Conservation (phyloP, 164 flowering plant species). For the Tinospora cordifolia region DNA sequence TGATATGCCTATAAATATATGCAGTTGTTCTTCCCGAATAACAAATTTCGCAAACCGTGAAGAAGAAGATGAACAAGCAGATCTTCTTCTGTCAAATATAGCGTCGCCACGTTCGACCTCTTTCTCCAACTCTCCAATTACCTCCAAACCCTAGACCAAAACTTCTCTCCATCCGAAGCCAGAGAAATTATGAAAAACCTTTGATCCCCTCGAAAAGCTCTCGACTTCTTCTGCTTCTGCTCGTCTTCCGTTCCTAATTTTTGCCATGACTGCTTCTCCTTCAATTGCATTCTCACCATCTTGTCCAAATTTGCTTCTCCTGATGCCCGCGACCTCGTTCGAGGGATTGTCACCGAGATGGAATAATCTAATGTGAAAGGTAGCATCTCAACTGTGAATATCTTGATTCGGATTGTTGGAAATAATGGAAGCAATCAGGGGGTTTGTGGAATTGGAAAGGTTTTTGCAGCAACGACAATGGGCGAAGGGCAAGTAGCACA, state of each 20-base stretch:
- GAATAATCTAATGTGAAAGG: conserved; percentile 38
- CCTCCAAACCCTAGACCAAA: conserved; percentile 59
- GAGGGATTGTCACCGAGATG: conserved; percentile 48
- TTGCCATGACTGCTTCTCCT: conserved; percentile 66
- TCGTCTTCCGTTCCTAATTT: conserved; percentile 39
- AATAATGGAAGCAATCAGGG: conserved; percentile 26
- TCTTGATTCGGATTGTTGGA: conserved; percentile 56
- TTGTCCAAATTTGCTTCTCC: conserved; percentile 37
- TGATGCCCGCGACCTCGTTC: conserved; percentile 27
- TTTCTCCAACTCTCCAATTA: conserved; percentile 44
- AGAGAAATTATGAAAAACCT: conserved; percentile 67
- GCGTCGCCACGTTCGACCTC: conserved; percentile 29
- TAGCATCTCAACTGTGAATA: conserved; percentile 72
- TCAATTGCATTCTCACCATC: conserved; percentile 50
- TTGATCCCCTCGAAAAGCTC: conserved; percentile 42
- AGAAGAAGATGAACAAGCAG: too few relatives aligned
- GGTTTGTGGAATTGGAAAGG: conserved; percentile 29
- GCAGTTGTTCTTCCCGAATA: too few relatives aligned
- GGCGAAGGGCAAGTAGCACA: too few relatives aligned
- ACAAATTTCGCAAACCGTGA: too few relatives aligned
- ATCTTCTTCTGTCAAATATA: conserved; percentile 20
- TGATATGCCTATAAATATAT: too few relatives aligned
- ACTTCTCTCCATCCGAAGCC: too few relatives aligned
- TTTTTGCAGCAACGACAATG: too few relatives aligned
- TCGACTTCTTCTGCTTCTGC: conserved; percentile 62